phyloP scores from a whole-genome alignment of 306 rosid species.

The Cicer pinnatifidum region DNA sequence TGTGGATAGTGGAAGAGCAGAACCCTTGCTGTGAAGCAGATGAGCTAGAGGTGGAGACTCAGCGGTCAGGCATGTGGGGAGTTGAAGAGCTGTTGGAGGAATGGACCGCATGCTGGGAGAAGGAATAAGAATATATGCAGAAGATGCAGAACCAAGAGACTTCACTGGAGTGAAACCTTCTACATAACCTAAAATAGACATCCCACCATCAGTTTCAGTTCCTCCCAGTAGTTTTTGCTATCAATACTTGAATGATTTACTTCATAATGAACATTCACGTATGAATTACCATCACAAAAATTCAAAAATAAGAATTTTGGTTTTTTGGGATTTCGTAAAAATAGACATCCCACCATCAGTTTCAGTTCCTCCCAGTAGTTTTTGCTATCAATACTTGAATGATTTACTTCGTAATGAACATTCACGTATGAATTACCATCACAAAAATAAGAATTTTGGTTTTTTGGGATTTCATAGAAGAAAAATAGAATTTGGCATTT shows the following conservation, averaged over 20 bases:
- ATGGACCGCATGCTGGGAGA: conserved; percentile 97
- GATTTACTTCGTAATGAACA: conserved; percentile 35
- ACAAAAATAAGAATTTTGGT: background rate
- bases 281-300: conserved; percentile 1
- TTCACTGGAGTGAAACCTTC: conserved; percentile 98
- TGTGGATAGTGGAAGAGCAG: conserved; percentile 90
- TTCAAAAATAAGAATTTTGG: conserved; percentile 10
- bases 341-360: conserved; percentile 50
- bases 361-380: conserved; percentile 57
- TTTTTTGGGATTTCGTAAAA: background rate
- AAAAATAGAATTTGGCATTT: no score
- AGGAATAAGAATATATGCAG: conserved; percentile 85
- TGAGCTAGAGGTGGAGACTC: conserved; percentile 99
- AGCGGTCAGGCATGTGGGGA: conserved; percentile 96
- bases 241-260: conserved; percentile 37
- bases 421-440: conserved; percentile 7
- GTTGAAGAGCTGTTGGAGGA: conserved; percentile 87
- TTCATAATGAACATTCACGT: conserved; percentile 29
- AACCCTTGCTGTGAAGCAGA: conserved; percentile 97
- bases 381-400: conserved; percentile 29
- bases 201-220: conserved; percentile 56
- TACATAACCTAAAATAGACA: conserved; percentile 58
- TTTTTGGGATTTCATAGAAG: background rate
- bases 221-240: conserved; percentile 45
- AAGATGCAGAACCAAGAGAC: conserved; percentile 87